Evolutionary conservation across 2,329 filamentous ascomycete genomes (phyloP).

Genomic region (Epicoccum sorghinum): DNA sequence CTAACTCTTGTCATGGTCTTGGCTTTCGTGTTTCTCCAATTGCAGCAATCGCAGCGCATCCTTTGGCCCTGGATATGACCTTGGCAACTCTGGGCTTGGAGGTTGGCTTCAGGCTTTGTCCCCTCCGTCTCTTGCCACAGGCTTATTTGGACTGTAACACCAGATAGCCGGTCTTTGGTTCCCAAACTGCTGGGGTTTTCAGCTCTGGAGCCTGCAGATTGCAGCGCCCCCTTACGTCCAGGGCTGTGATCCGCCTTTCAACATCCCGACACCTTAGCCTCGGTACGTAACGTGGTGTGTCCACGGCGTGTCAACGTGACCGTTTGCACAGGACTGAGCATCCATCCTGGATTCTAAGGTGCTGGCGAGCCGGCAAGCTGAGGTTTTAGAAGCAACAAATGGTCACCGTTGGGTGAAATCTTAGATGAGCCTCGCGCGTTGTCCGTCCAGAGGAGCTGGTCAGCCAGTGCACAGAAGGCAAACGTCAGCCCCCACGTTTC

Average conservation of each 20-base stretch:
- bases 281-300: conserved; percentile 17
- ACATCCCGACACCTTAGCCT: conserved; percentile 11
- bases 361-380: too few relatives aligned
- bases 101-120: conserved; percentile 30
- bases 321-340: neutral
- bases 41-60: conserved; percentile 13
- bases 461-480: too few relatives aligned
- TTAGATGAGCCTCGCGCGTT: too few relatives aligned
- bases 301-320: neutral
- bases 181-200: neutral
- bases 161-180: conserved; percentile 10
- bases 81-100: conserved; percentile 41
- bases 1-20: conserved; percentile 37
- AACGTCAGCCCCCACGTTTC: too few relatives aligned
- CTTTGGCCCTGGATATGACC: conserved; percentile 18
- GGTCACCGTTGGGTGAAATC: too few relatives aligned
- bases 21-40: conserved; percentile 37
- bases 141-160: conserved; percentile 30
- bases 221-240: neutral
- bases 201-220: conserved; percentile 1
- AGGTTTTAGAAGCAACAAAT: too few relatives aligned
- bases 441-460: too few relatives aligned
- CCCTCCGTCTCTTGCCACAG: conserved; percentile 28
- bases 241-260: conserved; percentile 1
- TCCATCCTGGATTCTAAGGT: neutral